Evolutionary conservation across 371 early-diverging fungal genomes (phyloP), one percentile per base, ranked within the genome.

Genomic region (Mucor indicus): DNA sequence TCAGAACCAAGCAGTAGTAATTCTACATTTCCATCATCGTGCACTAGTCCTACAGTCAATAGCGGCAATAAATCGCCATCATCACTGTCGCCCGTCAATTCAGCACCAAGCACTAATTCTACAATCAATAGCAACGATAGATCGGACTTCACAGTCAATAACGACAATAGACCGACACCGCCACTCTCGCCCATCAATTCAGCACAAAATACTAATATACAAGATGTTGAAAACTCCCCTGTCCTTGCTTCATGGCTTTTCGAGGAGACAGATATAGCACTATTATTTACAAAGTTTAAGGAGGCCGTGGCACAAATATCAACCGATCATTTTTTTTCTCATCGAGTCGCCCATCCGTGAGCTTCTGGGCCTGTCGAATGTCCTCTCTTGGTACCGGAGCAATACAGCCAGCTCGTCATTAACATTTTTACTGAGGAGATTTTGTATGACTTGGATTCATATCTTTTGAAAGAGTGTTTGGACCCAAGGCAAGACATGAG

Each of bases 261-360:
- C 37, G 13, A 55, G 55, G 41, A 40, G 31, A 36, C 25, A 24
- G 30, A 54, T 30, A 22, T 46, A 22, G 41, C 50, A 36, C 1
- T 17, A 35, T 40, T 50, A 40, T 50, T 56, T 33, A 40, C 50
- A 43, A 45, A 45, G 31, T 49, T 56, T 36, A 22, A 44, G 44
- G 41, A 50, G 35, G 41, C 56, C 23, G 41, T 49, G 16, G 19
- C 33, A 22, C 43, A 21, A 56, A 50, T 50, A 40, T 43, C 45
- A 13, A 29, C 33, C 41, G 38, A 44, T 35, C 39, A 40, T 38
- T 49, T 56, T 38, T 49, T 49, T 30, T n/a, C 36, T 56, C 13
- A 57, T 57, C 51, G 51, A 57, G 43, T 50, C 48, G 16, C 46
- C 57, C 29, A 25, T 57, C 19, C 57, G 50, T 27, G 48, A 57